Base-by-base conservation (phyloP, 2,329 filamentous ascomycete species). In the Cylindrodendrum hubeiense region DNA sequence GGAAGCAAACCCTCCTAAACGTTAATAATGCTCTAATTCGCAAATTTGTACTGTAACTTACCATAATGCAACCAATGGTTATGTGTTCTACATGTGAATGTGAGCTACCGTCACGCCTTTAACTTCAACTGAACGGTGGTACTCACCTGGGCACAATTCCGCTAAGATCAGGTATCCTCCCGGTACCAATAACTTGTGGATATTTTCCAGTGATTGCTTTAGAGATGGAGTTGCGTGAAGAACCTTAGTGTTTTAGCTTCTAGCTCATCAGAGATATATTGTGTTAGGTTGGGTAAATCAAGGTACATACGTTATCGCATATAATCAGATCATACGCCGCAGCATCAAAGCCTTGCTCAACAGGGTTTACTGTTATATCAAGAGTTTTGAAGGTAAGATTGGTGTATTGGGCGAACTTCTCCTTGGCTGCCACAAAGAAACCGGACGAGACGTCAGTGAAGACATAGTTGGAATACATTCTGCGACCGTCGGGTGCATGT, bases 381-480 rank as follows among this genome's bases (percentile, higher is more conserved):
- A 43, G n/a, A 19, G 24, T 22, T 30, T 33, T 55, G 39, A 13
- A 55, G 15, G 5, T 12, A 19, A 55, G 12, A 10, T 55, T 44
- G 17, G 17, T 2, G 39, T 43, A 28, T 1, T 55, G 7, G 4
- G 24, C 13, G 17, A 46, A 43, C 6, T 9, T 5, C 17, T 55
- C 19, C 13, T 55, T 55, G 39, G 52, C 39, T 22, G 7, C 15
- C 9, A 21, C 24, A 6, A 55, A 44, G 39, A 55, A 55, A 17
- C 22, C 34, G 12, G 52, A 13, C n/a, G 52, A 55, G 17, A 55
- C 30, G 17, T 55, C 52, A 22, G 52, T 55, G 39, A 30, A 44
- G 8, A 17, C 10, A 15, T 55, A 55, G 4, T 28, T 24, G 4
- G 37, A 30, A 30, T 55, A 55, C n/a, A n/a, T n/a, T n/a, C n/a